Evolutionary conservation across 2,329 filamentous ascomycete species (phyloP), one percentile per base, ranked within the genome.

Genomic region (Juglanconis sp.): DNA sequence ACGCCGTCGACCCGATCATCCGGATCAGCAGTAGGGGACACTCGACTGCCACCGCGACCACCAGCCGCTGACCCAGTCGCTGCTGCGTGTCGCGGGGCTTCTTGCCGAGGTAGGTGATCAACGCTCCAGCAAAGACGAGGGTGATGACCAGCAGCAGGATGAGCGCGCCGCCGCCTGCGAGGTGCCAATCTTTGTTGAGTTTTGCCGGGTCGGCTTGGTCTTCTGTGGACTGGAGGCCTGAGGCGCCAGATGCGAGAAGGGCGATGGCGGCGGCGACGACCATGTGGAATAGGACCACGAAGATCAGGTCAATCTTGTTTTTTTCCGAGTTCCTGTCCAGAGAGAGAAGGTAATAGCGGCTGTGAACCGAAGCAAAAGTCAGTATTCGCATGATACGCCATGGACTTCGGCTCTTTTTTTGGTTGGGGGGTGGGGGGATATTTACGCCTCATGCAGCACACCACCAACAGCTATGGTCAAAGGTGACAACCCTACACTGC

Each of bases 401-500:
- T 44, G 3, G 11, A 32, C 11, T 9, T 17, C 6, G 42, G 42
- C 8, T 13, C 42, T 44, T 17, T 44, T 17, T 44, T 44, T 17
- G 2, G 15, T 6, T 8, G 15, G n/a, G 38, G 38, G 3, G 7
- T 13, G 8, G 17, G 55, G 58, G 31, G 46, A 38, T 11, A 66
- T 71, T 63, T 52, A 73, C 73, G 71, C 66, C 65, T 77, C 73
- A 48, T 76, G 70, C 0, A 77, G 60, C 9, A 77, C 66, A 0
- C 74, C 72, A 17, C 64, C 64, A 4, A 65, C 60, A 5, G 68
- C 65, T 11, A 71, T 64, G n/a, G 71, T 64, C 2, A 78, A 64
- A 2, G 75, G 75, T 6, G 74, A 76, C 3, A 78, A 59, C 4
- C 75, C 75, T 38, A 79, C 66, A 35, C 69, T 74, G 34, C 70